Conservation (phyloP, 306 rosid genomes). For the Acacia melanoxylon region DNA sequence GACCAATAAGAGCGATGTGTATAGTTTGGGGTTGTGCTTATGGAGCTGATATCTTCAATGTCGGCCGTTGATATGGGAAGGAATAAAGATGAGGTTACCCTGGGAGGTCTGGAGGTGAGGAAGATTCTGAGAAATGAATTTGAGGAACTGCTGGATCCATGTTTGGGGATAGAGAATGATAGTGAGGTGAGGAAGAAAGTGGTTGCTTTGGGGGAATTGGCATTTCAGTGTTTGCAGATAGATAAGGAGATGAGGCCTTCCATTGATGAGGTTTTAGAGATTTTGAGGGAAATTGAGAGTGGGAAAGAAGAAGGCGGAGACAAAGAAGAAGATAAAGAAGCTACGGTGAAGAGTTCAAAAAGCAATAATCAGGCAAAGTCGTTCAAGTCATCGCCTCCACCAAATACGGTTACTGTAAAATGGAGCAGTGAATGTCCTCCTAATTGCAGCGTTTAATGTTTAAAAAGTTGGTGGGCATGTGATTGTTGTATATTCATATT, state of each 20-base stretch:
- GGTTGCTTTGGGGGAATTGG: constrained; percentile 33
- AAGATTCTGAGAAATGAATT: constrained; percentile 23
- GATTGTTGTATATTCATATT: too few species aligned
- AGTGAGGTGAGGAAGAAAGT: constrained; percentile 10
- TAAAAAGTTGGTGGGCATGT: too few species aligned
- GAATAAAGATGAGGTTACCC: not conserved
- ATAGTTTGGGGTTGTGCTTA: not conserved
- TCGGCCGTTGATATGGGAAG: not conserved
- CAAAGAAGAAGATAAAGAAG: not conserved
- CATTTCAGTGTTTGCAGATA: constrained; percentile 36
- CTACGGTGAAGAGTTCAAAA: not conserved
- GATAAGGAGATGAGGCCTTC: constrained; percentile 39
- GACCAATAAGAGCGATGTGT: not conserved
- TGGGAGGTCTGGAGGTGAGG: constrained; percentile 32
- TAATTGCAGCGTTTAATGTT: not conserved
- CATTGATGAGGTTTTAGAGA: constrained; percentile 32
- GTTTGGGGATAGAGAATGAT: constrained; percentile 28
- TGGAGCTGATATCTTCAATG: not conserved
- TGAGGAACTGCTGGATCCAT: constrained; percentile 34
- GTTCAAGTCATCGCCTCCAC: not conserved
- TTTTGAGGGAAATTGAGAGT: constrained; percentile 27
- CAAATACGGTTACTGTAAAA: not conserved
- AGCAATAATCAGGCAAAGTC: not conserved
- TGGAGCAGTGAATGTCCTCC: not conserved
- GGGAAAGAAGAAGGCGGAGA: not conserved